Base-by-base conservation (phyloP, 257 asterid species). In the Striga asiatica region DNA sequence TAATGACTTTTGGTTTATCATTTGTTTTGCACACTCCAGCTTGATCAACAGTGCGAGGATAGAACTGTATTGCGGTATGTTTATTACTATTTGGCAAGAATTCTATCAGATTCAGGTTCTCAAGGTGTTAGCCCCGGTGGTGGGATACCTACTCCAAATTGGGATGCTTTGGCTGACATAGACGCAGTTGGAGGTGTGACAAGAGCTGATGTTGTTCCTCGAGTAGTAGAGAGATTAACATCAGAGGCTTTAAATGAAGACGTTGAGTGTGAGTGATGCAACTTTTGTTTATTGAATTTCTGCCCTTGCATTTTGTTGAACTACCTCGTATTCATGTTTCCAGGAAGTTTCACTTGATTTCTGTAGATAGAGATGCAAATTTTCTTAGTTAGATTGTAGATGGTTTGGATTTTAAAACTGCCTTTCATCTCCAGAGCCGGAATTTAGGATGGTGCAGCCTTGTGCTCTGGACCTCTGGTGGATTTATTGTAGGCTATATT, bases 131-230 rank as follows among this genome's bases (percentile, higher is more conserved):
- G 81, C 78, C 75, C 97, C 14, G 97, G 95, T 58, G 99, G 99
- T 58, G 99, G 98, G 66, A 92, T 92, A 61, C 99, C 99, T 56
- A 92, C 99, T 41, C 99, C 97, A 41, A 92, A 92, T 71, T 92
- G 99, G 99, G 99, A 92, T 81, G 99, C 97, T 63, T 82, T 92
- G 81, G 99, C 99, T 39, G 99, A 88, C 66, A 84, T 92, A 53
- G 99, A 88, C 69, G 93, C 94, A 28, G 78, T 60, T 74, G 99
- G 97, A 67, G 99, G 99, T 66, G 99, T 88, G 73, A 92, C 99
- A 64, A 80, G 99, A 79, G 99, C 99, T 78, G 99, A 92, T 68
- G 99, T 92, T 58, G 94, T 88, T 51, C 99, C 99, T 50, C 74
- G 81, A 76, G 86, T 88, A 63, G 85, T 92, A 35, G 93, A 84